phyloP scores from a whole-genome alignment of 148 eudicot species.

The Chenopodium quinoa region DNA sequence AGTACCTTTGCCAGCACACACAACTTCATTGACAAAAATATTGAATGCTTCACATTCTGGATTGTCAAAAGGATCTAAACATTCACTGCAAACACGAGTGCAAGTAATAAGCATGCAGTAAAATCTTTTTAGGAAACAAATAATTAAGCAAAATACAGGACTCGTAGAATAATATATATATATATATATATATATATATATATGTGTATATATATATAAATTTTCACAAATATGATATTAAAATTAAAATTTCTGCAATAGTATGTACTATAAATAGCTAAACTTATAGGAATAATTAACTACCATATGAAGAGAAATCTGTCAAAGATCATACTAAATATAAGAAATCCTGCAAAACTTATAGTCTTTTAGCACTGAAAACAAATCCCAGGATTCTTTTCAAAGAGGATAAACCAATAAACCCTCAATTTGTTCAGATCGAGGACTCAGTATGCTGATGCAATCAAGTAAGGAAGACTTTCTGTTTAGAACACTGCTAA shows the following conservation, averaged over 20 bases:
- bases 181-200: too few species aligned
- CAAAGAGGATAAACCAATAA: too few species aligned
- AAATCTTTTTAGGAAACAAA: neutral
- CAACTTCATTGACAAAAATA: slow-evolving; percentile 74
- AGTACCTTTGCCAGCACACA: slow-evolving; percentile 84
- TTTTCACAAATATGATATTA: neutral
- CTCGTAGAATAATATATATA: neutral
- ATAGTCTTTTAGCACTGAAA: too few species aligned
- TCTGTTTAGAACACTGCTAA: too few species aligned
- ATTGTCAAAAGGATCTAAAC: slow-evolving; percentile 84
- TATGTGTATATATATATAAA: too few species aligned
- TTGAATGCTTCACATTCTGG: slow-evolving; percentile 93
- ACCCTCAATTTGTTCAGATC: too few species aligned
- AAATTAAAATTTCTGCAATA: neutral
- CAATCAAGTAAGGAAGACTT: too few species aligned
- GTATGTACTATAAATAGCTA: neutral
- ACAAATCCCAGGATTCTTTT: too few species aligned
- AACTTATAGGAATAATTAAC: neutral
- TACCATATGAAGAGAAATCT: too few species aligned
- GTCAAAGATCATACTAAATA: too few species aligned
- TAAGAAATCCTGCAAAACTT: too few species aligned
- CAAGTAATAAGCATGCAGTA: neutral
- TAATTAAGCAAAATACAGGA: neutral
- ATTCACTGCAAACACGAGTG: slow-evolving; percentile 53
- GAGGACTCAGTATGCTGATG: too few species aligned